Base-by-base conservation (phyloP, 176 grass and related monocot species). In the Oryza brachyantha region DNA sequence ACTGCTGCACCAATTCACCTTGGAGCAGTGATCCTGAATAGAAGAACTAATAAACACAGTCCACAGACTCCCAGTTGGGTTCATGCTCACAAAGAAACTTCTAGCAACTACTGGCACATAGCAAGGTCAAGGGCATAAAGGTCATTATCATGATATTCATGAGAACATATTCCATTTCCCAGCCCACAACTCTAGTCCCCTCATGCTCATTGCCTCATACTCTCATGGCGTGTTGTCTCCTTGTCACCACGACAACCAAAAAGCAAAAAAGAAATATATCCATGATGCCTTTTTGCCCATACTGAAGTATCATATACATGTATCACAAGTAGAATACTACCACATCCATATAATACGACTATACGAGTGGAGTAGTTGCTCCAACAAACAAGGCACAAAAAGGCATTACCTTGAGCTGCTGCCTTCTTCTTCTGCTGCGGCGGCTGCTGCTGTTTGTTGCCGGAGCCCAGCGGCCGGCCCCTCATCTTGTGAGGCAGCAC, bases 321-420 rank as follows among this genome's bases (percentile, higher is more conserved):
- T 78, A 61, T 63, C 40, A 52, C 66, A 39, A 57, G 26, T 65
- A 61, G 55, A 72, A 84, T 71, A 63, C 57, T 3, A 35, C 66
- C 25, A 66, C 11, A 32, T 17, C 7, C 43, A 31, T 27, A n/a
- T 29, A 63, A 57, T 21, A 19, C 64, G 43, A 14, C 3, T 43
- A n/a, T n/a, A n/a, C n/a, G n/a, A n/a, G n/a, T n/a, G n/a, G 41
- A 26, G 2, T 64, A 52, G 24, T 67, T 31, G 45, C 43, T 72
- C 24, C 5, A 40, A 34, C 5, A 66, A 52, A 73, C 29, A 79
- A 59, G 41, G 35, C 21, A 57, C 31, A 29, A 6, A 35, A 80
- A 43, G 5, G 34, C 48, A 43, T 79, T 85, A 92, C 90, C 86
- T 63, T 73, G 46, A 35, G 83, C 45, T 29, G 79, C 64, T 52